Percentiles rank a stretch among this genome's conserved stretches.
phyloP scores from a whole-genome alignment of 2,329 filamentous ascomycete species.

The Fusarium mangiferae region DNA sequence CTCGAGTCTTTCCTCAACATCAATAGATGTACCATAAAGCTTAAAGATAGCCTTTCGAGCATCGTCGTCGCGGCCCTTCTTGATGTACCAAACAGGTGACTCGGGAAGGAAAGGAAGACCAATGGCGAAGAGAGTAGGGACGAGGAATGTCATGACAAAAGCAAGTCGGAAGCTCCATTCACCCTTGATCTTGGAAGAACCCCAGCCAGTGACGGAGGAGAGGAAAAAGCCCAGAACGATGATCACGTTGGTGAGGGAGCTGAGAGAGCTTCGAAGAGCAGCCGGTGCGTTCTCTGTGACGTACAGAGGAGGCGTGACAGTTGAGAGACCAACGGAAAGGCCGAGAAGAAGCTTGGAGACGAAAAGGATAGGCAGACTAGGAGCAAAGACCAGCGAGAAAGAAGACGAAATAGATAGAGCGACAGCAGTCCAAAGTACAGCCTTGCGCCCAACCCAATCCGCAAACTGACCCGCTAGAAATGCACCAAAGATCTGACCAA shows the following conservation, averaged over 20 bases:
- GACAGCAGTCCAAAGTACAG: constrained; percentile 41
- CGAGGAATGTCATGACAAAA: constrained; percentile 45
- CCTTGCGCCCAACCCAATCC: constrained; percentile 36
- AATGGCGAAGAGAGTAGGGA: constrained; percentile 40
- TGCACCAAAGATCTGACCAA: constrained; percentile 45
- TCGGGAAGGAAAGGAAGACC: constrained; percentile 43
- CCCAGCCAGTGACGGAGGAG: constrained; percentile 44
- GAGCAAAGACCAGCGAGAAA: constrained; percentile 44
- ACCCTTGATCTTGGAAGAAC: constrained; percentile 42
- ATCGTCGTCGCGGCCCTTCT: constrained; percentile 44
- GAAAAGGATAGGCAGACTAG: constrained; percentile 42
- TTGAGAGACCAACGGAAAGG: constrained; percentile 42
- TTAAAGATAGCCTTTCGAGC: constrained; percentile 42
- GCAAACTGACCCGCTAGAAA: constrained; percentile 44
- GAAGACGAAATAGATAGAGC: constrained; percentile 40
- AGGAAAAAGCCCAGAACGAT: constrained; percentile 46
- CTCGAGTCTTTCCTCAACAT: constrained; percentile 38
- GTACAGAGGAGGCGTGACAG: constrained; percentile 43
- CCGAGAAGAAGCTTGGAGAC: constrained; percentile 45
- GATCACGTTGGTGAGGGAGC: constrained; percentile 45
- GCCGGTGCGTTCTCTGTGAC: constrained; percentile 46
- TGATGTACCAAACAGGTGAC: constrained; percentile 45
- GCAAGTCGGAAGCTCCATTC: constrained; percentile 44
- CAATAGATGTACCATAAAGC: constrained; percentile 34
- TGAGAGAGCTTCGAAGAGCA: constrained; percentile 41